Conservation (phyloP, 2,329 filamentous ascomycete species). For the Sclerotinia borealis region DNA sequence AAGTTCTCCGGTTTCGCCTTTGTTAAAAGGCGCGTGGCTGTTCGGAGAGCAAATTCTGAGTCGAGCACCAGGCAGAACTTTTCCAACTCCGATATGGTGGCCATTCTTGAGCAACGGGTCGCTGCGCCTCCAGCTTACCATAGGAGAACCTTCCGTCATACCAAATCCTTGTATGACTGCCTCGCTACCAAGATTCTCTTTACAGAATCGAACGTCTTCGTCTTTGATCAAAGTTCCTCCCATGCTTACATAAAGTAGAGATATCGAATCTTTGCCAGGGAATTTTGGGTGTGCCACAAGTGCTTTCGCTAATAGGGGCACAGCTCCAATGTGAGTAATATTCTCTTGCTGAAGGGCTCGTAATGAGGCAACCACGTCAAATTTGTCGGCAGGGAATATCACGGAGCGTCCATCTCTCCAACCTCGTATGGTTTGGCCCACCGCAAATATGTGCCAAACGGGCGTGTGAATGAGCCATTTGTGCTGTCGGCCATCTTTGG, state of each 20-base stretch:
- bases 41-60: conserved; percentile 3
- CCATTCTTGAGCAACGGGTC: conserved; percentile 1
- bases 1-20: conserved; percentile 65
- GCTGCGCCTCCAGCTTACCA: conserved; percentile 2
- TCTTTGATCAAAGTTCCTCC: conserved; percentile 14
- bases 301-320: conserved; percentile 60
- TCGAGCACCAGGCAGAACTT: conserved; percentile 9
- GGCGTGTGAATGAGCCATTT: conserved; percentile 13
- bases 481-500: not conserved
- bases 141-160: conserved; percentile 14
- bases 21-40: conserved; percentile 53
- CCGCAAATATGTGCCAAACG: conserved; percentile 12
- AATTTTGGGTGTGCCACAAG: conserved; percentile 2
- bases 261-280: not conserved
- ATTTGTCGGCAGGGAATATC: conserved; percentile 61
- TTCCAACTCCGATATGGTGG: conserved; percentile 14
- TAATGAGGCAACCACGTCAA: conserved; percentile 53
- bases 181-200: not conserved
- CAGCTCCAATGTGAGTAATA: conserved; percentile 45
- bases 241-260: conserved; percentile 5
- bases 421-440: conserved; percentile 5
- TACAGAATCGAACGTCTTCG: conserved; percentile 11
- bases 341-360: conserved; percentile 46
- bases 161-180: conserved; percentile 4
- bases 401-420: conserved; percentile 37